Evolutionary conservation across 2,329 filamentous ascomycete species (phyloP), one percentile per base, ranked within the genome.

Genomic region (Purpureocillium lavendulum): DNA sequence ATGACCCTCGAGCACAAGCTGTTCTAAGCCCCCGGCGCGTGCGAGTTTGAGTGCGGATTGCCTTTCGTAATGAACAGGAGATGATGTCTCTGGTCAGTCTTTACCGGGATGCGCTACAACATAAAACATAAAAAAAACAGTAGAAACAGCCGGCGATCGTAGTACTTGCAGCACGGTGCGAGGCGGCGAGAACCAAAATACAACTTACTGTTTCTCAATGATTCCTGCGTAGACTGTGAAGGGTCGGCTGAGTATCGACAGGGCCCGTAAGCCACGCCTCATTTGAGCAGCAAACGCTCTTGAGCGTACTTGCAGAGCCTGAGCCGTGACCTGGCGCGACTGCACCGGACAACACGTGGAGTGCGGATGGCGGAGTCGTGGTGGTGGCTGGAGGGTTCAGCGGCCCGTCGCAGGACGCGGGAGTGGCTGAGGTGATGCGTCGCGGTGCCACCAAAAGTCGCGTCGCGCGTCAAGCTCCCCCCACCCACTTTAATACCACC

Each of bases 1-100:
- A 98, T 98, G 92, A 96, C 89, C 31, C 77, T 97, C 39, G 92
- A 98, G 77, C 90, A 97, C 73, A 98, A 97, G 80, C 77, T 97
- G 48, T 89, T 96, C 61, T 86, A 76, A 64, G 42, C 32, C 30
- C 31, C 13, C 30, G 30, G 21, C 12, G 11, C 26, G 30, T 30
- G 34, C 31, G 8, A 13, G 2, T 36, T 28, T 33, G 33, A 26
- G n/a, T 14, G 24, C 24, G 14, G 24, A 33, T 12, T 34, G 21
- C 24, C 21, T 30, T 30, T 28, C 4, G 24, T 30, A n/a, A 40
- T 9, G 26, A 17, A 40, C 11, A n/a, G 17, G 38, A 40, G 38
- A 40, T 24, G 13, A 10, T 34, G 33, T 39, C 28, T 36, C 28
- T 33, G 37, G 35, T 35, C 44, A 41, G 44, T 46, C 44, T 15